Evolutionary conservation across 106 monocot genomes (phyloP), one percentile per base, ranked within the genome.

Genomic region (Dendrobium nobile): DNA sequence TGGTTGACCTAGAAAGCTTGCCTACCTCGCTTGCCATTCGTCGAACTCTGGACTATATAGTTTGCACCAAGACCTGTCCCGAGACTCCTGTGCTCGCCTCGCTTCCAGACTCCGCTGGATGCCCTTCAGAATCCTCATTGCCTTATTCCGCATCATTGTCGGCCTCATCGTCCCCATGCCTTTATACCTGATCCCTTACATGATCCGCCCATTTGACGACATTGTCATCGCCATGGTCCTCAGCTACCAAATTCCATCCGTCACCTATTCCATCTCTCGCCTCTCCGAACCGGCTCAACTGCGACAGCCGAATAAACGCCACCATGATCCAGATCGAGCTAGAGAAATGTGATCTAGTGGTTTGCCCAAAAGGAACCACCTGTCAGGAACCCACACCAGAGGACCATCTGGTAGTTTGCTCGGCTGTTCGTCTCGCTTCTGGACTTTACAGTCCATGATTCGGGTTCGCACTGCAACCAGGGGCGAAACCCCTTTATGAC

Each of bases 251-350:
- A 79, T 99, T 68, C 83, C 95, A 2, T 95, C 98, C 20, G 92
- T 95, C 81, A 99, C 98, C 59, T 99, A 99, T 85, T 99, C 98
- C 82, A 86, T 99, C 77, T 99, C 98, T 59, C 86, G 95, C 51
- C 84, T 99, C 54, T 86, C 98, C 22, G 92, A 93, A 83, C 79
- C 84, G 91, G 7, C 79, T 99, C 64, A 87, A 74, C 40, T 86
- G 98, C 27, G 87, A 99, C 80, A 84, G 98, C 20, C 44, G 72
- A 2, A 80, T 77, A 10, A 95, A 99, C 78, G 87, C 87, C 0
- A 75, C 74, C 16, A 47, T 75, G 9, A 95, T 95, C 20, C 82
- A 70, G 54, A 17, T 27, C 0, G 87, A 92, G 84, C 84, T 99
- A 0, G 61, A 79, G 8, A 82, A 73, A 8, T 95, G 95, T 0